A percentile compares a stretch with the other conserved stretches of the same genome.
Evolutionary conservation across 2,329 filamentous ascomycete species (phyloP).

Genomic region (Ilyonectria robusta): DNA sequence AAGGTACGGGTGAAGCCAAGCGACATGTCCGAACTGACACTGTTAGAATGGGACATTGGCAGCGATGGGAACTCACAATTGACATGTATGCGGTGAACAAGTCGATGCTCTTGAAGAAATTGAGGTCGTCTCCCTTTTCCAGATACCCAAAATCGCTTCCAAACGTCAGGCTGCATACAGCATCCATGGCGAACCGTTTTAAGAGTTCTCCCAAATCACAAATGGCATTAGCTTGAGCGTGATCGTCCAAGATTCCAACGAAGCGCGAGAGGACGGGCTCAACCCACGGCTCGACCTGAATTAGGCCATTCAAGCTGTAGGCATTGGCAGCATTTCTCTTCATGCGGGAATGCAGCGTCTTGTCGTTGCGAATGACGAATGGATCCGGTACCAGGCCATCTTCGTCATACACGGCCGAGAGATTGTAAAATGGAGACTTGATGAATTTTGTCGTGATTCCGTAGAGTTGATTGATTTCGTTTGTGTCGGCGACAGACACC

Average conservation of each 20-base stretch:
- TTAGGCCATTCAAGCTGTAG: constrained; percentile 17
- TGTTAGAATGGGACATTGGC: not conserved
- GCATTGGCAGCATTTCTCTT: constrained; percentile 24
- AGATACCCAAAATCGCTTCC: constrained; percentile 18
- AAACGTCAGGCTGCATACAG: constrained; percentile 16
- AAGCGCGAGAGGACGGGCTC: constrained; percentile 12
- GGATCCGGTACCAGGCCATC: constrained; percentile 20
- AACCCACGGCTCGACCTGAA: constrained; percentile 26
- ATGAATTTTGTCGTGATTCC: constrained; percentile 24
- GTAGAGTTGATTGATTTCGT: constrained; percentile 15
- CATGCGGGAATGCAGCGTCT: constrained; percentile 22
- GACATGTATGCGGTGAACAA: constrained; percentile 18
- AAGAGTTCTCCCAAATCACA: constrained; percentile 14
- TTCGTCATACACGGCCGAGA: constrained; percentile 15
- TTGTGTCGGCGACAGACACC: constrained; percentile 11
- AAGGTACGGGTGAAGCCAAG: constrained; percentile 21
- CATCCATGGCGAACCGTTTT: constrained; percentile 20
- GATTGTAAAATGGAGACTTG: constrained; percentile 24
- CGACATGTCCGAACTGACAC: constrained; percentile 14
- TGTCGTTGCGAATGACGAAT: constrained; percentile 15
- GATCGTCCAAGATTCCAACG: not conserved
- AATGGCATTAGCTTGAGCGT: not conserved
- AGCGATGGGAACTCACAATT: constrained; percentile 12
- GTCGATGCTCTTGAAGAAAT: constrained; percentile 17
- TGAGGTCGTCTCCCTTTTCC: constrained; percentile 16